Evolutionary conservation across 805 yeast species (phyloP), one percentile per base, ranked within the genome.

Genomic region (Saccharomycopsis fibuligera): DNA sequence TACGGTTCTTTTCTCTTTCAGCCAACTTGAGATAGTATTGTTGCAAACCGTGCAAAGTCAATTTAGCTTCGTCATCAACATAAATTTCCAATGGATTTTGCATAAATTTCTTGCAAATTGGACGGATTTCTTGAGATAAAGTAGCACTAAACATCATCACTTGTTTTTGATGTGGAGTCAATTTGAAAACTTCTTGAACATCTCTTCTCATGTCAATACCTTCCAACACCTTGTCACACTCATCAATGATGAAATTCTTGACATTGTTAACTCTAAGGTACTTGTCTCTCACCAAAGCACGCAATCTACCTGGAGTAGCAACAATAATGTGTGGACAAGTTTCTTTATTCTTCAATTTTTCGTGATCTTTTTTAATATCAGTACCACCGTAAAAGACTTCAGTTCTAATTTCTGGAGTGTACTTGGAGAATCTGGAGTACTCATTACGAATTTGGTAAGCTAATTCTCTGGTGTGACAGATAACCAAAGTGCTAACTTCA

Each of bases 131-230:
- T 65, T 79, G 86, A 42, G 96, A 81, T 60, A 91, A 76, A 49
- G 99, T 91, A 57, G 99, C 99, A 53, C 96, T 86, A 70, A 91
- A 91, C 96, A 91, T 91, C 98, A 93, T 90, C 49, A 93, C 98
- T 74, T 91, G 99, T 72, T 91, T 91, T 68, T 91, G 96, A 70
- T 86, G 95, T 57, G 99, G 99, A 45, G 99, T 91, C 54, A 86
- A 86, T 69, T 96, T 83, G 81, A 93, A 91, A 57, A 93, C 86
- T 66, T 91, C 98, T 75, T 91, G 99, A 51, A 91, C 96, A 65
- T 91, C 99, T 68, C 96, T 83, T 76, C 99, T 86, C 99, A 91
- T 91, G 62, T 85, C 95, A 62, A 83, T 62, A 48, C 81, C 73
- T 73, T 93, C 98, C 68, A 91, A 78, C 49, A 91, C 98, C 73